Base-by-base conservation (phyloP, 495 filamentous ascomycete species). In the Talaromyces stipitatus region DNA sequence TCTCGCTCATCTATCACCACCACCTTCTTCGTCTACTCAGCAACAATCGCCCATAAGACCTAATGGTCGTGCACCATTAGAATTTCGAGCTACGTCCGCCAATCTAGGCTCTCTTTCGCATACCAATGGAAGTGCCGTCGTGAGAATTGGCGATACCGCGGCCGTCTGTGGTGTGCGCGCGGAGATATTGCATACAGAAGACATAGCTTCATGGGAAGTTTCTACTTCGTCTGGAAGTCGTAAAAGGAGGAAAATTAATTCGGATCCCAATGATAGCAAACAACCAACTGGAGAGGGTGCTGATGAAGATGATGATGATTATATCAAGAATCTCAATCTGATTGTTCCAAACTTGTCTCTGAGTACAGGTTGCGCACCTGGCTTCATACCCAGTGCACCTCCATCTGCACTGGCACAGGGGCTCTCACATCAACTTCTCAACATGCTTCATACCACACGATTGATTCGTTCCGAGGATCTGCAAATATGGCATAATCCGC, bases 291-390 rank as follows among this genome's bases (percentile, higher is more conserved):
- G 9, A 32, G 53, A 63, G 45, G 36, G 65, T 27, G 45, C 72
- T 55, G 64, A 70, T 23, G 66, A 78, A 26, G 69, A 75, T 18
- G 78, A 84, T 38, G 81, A 85, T 65, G 69, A 70, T 14, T 77
- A 82, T 50, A 72, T 87, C 29, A 69, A 79, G 65, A 73, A 78
- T 32, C 65, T 89, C 62, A 83, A 85, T 56, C 73, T 98, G 28
- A 74, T 97, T 8, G 94, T 98, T 10, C 95, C 94, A 3, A 97
- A 98, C 64, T 76, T 97, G 24, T 94, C 96, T 61, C 72, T 98
- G 24, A 76, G 84, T 27, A 97, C 94, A 9, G 94, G 94, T 9
- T 95, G 89, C 68, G 86, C 90, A 7, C 90, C 92, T 0, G 82
- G 86, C 27, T 88, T 90, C 66, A 78, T 95, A 23, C 91, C 94